A percentile compares a stretch with the other conserved stretches of the same genome.
Conservation (phyloP, 306 rosid species). For the Cicer bijugum region DNA sequence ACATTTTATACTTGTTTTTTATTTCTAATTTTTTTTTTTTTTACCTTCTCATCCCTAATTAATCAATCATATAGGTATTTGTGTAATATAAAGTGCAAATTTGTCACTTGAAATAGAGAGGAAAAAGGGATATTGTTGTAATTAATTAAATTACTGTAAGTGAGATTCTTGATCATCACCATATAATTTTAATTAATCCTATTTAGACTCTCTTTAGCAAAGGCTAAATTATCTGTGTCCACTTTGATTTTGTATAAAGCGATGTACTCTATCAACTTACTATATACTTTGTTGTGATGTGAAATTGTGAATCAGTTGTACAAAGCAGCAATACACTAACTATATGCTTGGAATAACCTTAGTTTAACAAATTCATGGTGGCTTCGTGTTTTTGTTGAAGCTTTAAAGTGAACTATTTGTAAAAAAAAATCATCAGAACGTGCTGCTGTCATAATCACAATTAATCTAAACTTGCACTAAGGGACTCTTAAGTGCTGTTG, state of each 20-base stretch:
- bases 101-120: constrained; percentile 36
- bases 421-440: too few species aligned
- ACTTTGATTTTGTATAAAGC: not conserved
- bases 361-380: too few species aligned
- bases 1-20: constrained; percentile 21
- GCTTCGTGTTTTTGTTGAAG: too few species aligned
- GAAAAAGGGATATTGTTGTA: constrained; percentile 21
- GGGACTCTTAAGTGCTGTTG: too few species aligned
- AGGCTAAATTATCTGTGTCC: not conserved
- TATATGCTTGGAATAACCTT: too few species aligned
- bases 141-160: constrained; percentile 27
- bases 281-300: not conserved
- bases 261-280: not conserved
- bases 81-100: constrained; percentile 41
- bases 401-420: too few species aligned
- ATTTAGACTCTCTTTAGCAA: not conserved
- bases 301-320: too few species aligned
- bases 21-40: not conserved
- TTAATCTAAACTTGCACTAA: too few species aligned
- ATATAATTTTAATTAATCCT: constrained; percentile 22
- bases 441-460: too few species aligned
- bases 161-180: constrained; percentile 24
- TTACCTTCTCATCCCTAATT: not conserved
- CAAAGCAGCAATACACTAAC: too few species aligned
- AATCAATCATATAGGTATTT: constrained; percentile 18